Evolutionary conservation across 495 filamentous ascomycete genomes (phyloP).

Genomic region (Penicillium bovifimosum): DNA sequence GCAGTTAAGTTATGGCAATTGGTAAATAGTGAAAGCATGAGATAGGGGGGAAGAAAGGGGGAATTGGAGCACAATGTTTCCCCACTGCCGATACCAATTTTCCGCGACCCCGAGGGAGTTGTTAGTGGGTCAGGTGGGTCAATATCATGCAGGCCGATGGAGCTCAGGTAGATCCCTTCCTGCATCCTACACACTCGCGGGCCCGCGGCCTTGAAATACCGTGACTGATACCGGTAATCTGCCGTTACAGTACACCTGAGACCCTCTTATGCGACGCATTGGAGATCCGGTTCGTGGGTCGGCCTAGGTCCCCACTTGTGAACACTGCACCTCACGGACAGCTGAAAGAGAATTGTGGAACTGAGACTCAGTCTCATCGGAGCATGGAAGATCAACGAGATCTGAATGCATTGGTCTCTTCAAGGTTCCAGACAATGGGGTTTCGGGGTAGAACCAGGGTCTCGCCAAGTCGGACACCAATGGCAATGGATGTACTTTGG

Average conservation of each 20-base stretch:
- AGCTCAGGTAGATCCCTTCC: slow-evolving; percentile 9
- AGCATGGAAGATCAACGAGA: background rate
- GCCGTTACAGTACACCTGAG: background rate
- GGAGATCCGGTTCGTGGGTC: slow-evolving; percentile 9
- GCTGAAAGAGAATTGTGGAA: background rate
- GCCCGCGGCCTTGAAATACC: slow-evolving; percentile 7
- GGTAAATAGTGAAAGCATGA: no score
- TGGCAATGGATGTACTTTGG: background rate
- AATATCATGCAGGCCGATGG: slow-evolving; percentile 4
- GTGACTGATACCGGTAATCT: slow-evolving; percentile 6
- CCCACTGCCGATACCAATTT: background rate
- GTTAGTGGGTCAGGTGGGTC: background rate
- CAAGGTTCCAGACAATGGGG: background rate
- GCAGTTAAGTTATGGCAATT: no score
- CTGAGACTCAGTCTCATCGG: background rate
- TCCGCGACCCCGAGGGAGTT: background rate
- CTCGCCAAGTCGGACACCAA: background rate
- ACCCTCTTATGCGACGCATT: background rate
- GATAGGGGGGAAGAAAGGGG: background rate
- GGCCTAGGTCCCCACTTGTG: slow-evolving; percentile 4
- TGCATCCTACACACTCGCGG: background rate
- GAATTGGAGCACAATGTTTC: background rate
- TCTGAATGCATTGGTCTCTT: background rate
- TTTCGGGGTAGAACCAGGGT: background rate
- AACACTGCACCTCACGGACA: background rate